phyloP scores from a whole-genome alignment of 2,329 filamentous ascomycete species.

The Exophiala lecanii-corni region DNA sequence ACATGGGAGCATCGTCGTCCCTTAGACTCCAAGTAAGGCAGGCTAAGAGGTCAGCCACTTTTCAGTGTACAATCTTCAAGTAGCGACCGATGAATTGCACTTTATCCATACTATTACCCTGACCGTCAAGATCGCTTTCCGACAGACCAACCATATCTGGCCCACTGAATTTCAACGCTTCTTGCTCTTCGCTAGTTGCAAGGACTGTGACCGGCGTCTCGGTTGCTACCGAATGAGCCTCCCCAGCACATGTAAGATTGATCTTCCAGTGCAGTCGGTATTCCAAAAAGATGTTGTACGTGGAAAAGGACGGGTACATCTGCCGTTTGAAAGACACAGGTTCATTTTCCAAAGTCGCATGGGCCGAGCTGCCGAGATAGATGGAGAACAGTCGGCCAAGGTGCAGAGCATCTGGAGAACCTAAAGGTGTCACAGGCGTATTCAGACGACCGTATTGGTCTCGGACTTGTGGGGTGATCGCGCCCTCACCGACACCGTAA shows the following conservation, averaged over 20 bases:
- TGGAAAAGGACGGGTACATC: conserved; percentile 4
- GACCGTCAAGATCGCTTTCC: background rate
- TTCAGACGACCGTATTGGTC: background rate
- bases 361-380: conserved; percentile 1
- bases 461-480: background rate
- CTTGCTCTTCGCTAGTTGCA: conserved; percentile 3
- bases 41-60: too few species aligned
- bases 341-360: background rate
- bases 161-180: conserved; percentile 1
- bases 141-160: background rate
- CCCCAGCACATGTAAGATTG: conserved; percentile 2
- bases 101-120: background rate
- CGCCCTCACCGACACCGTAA: background rate
- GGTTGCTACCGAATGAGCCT: background rate
- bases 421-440: background rate
- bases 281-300: conserved; percentile 4
- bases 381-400: conserved; percentile 1
- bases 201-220: background rate
- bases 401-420: background rate
- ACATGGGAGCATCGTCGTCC: too few species aligned
- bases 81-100: background rate
- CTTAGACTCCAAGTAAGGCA: too few species aligned
- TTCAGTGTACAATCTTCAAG: background rate
- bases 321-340: conserved; percentile 3
- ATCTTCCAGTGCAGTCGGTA: conserved; percentile 3